Base-by-base conservation (phyloP, 805 yeast species). In the Wickerhamomyces mucosus region DNA sequence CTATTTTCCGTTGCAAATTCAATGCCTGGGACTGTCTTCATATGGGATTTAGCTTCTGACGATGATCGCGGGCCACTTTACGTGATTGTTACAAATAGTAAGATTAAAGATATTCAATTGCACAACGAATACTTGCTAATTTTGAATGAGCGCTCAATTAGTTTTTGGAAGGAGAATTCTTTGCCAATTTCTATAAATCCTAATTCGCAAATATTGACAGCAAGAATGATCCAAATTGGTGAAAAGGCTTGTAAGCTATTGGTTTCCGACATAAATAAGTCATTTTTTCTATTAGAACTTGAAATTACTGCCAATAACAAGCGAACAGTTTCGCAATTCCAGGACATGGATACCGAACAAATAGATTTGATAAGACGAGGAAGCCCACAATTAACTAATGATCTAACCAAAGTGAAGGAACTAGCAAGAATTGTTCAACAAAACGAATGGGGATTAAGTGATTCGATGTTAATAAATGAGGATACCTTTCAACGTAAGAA, bases 401-500 rank as follows among this genome's bases (percentile, higher is more conserved):
- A 44, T 21, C 29, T 35, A 6, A 32, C 45, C 2, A 23, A 35
- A 9, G 47, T 42, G 5, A 29, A 42, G 17, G 41, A 39, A 20
- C 22, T 44, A 8, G 49, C 49, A 6, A 40, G 37, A 7, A 45
- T 40, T 17, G 49, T 42, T 1, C 49, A 44, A 25, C 46, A 44
- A 26, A 37, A 38, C 11, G 48, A 44, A 36, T 44, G 48, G 48
- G 48, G 44, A 4, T 37, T 35, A 6, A 38, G 40, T 19, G 14
- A 33, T 22, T 31, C 46, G 10, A 36, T 28, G 7, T 15, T 38
- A 12, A 36, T 34, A 17, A 32, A 37, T 15, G 49, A 44, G 15
- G 49, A 44, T 17, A 44, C 49, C n/a, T n/a, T n/a, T n/a, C n/a
- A n/a, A n/a, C n/a, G n/a, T n/a, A n/a, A n/a, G n/a, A n/a, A n/a